Evolutionary conservation across 805 yeast genomes (phyloP).

Genomic region (Candida alai): DNA sequence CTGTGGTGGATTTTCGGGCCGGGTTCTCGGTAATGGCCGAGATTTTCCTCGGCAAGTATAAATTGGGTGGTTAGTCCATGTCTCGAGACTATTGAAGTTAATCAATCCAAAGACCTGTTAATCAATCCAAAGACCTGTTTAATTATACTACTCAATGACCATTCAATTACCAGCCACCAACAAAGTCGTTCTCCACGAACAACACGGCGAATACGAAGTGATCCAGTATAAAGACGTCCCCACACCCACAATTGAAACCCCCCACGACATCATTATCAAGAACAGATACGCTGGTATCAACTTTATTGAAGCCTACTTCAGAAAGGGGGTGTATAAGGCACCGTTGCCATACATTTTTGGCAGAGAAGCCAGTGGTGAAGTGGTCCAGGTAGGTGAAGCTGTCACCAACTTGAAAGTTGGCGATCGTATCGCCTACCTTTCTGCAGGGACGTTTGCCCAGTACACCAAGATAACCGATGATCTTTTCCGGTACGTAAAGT

Average conservation of each 20-base stretch:
- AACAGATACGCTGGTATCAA: constrained; percentile 78
- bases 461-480: constrained; percentile 49
- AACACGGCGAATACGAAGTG: constrained; percentile 52
- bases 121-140: no score
- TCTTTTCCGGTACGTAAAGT: constrained; percentile 27
- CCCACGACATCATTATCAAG: constrained; percentile 61
- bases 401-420: constrained; percentile 60
- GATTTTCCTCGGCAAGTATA: no score
- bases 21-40: no score
- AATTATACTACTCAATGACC: constrained; percentile 11
- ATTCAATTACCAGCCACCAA: constrained; percentile 48
- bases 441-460: constrained; percentile 62
- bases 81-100: no score
- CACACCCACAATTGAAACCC: constrained; percentile 52
- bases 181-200: constrained; percentile 55
- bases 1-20: no score
- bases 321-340: constrained; percentile 71
- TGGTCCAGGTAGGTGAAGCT: constrained; percentile 58
- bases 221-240: constrained; percentile 52
- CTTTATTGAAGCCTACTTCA: constrained; percentile 77
- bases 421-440: constrained; percentile 62
- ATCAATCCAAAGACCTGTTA: no score
- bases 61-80: no score
- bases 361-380: constrained; percentile 67
- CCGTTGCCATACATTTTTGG: constrained; percentile 64